Evolutionary conservation across 257 asterid species (phyloP), one percentile per base, ranked within the genome.

Genomic region (Nicotiana knightiana): DNA sequence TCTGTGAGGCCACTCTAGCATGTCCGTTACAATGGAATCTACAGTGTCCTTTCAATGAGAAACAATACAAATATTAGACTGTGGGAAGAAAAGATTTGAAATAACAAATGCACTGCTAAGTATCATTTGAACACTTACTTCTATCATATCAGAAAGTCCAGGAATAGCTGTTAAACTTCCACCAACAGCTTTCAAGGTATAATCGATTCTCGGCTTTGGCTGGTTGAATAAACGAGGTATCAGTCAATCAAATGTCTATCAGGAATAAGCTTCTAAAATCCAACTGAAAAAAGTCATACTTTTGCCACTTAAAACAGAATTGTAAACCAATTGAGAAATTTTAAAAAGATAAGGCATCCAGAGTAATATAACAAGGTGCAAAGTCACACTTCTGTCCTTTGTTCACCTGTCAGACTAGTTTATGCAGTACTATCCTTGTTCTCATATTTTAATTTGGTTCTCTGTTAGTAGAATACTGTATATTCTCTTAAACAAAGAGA

Each of bases 1-100:
- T 82, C 99, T 88, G 92, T 96, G 99, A 77, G 99, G 99, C 99
- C 99, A 96, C 87, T 94, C 97, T 39, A 96, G 97, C 97, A 85
- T 94, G 86, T 96, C 99, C 9, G 88, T 87, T 78, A 96, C 93
- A 51, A 96, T 96, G 73, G 98, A 86, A 64, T 89, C 78, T 65
- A 96, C 99, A 83, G 98, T 96, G 82, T 96, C 99, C 99, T 96
- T 32, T 82, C 58, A 61, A 58, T 66, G 78, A 81, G 48, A 81
- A 62, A 85, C 43, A 81, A 81, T 30, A 64, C 57, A 66, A 79
- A 30, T 12, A 78, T 90, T 89, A 90, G 86, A 70, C 53, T 66
- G 82, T 66, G 82, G 35, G 54, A 18, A 30, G 28, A 2, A 35
- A 68, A 30, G 17, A 32, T 62, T 2, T 26, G n/a, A 71, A 46